Evolutionary conservation across 1,284 basidiomycete species (phyloP), one percentile per base, ranked within the genome.

Genomic region (Ceratobasidium papillatum): DNA sequence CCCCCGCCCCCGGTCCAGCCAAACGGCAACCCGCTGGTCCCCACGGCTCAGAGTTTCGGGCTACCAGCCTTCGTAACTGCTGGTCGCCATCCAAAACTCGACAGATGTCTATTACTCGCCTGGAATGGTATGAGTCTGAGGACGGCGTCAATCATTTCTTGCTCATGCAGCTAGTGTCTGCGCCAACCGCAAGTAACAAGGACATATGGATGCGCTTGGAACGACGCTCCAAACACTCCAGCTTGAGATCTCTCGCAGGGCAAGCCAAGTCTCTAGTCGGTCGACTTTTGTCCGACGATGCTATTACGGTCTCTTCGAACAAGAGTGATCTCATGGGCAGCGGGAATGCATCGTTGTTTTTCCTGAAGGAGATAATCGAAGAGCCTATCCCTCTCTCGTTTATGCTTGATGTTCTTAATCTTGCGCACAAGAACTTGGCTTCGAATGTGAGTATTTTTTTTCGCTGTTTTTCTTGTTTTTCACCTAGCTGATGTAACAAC

Each of bases 121-220:
- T 71, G 14, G 56, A 59, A 47, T 71, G 68, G 68, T 71, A 52
- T 43, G 68, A 54, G 3, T 34, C 52, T n/a, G 34, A 3, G n/a
- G 41, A 59, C 54, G 68, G 34, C 17, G 27, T 12, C 32, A 27
- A 49, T 25, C 54, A 43, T 25, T 71, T 71, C 68, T 30, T 71
- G 38, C 38, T 71, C 7, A 59, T 59, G 25, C 54, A 32, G 17
- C 3, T 59, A 7, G 27, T 32, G 9, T 59, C 41, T 25, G 36
- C 68, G 2, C 19, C 54, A 4, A 22, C 30, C 11, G 25, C 22
- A 2, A n/a, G 41, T 43, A 17, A 12, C 30, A 49, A 34, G 27
- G 4, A 7, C 30, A 58, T 49, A 17, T 71, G 68, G 68, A 22
- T 71, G 8, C 36, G 68, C 17, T 27, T 71, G 8, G 68, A 71